Percentiles rank a stretch among this genome's conserved stretches.
phyloP scores from a whole-genome alignment of 1,284 basidiomycete species.

The Veloboletus limbatus region DNA sequence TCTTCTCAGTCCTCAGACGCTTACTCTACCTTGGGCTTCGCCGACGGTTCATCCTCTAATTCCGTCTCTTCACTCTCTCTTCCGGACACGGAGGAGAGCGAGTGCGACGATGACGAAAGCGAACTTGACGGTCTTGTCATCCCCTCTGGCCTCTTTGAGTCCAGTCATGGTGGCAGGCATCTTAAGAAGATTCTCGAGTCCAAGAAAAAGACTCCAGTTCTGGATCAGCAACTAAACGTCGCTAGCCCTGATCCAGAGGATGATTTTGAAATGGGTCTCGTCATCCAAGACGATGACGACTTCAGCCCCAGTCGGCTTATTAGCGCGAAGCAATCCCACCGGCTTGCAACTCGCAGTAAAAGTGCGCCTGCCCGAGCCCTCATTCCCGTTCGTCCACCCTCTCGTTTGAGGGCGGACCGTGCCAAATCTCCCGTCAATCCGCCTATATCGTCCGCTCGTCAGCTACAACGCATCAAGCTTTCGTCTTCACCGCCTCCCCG shows the following conservation, averaged over 20 bases:
- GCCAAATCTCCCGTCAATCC: constrained; percentile 69
- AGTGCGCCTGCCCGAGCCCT: constrained; percentile 55
- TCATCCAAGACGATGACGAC: constrained; percentile 77
- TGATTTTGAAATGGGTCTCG: constrained; percentile 77
- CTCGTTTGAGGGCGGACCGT: constrained; percentile 56
- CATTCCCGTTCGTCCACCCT: constrained; percentile 52
- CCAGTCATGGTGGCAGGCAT: constrained; percentile 60
- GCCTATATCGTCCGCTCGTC: constrained; percentile 59
- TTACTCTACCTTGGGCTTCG: constrained; percentile 72
- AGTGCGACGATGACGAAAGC: constrained; percentile 63
- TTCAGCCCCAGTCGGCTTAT: constrained; percentile 71
- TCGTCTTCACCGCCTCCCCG: constrained; percentile 62
- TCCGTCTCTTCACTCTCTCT: constrained; percentile 64
- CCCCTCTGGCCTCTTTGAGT: constrained; percentile 69
- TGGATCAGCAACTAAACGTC: constrained; percentile 49
- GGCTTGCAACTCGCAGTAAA: constrained; percentile 48
- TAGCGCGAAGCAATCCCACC: constrained; percentile 50
- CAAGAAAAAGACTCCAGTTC: constrained; percentile 60
- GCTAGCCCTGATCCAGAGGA: constrained; percentile 67
- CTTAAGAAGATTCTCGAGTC: constrained; percentile 70
- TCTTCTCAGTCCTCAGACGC: constrained; percentile 82
- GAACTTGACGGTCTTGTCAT: constrained; percentile 78
- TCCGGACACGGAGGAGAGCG: constrained; percentile 68
- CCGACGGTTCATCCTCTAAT: constrained; percentile 66
- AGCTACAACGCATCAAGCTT: constrained; percentile 62